Evolutionary conservation across 441 rosid genomes (phyloP), one percentile per base, ranked within the genome.

Genomic region (Jatropha multifida): DNA sequence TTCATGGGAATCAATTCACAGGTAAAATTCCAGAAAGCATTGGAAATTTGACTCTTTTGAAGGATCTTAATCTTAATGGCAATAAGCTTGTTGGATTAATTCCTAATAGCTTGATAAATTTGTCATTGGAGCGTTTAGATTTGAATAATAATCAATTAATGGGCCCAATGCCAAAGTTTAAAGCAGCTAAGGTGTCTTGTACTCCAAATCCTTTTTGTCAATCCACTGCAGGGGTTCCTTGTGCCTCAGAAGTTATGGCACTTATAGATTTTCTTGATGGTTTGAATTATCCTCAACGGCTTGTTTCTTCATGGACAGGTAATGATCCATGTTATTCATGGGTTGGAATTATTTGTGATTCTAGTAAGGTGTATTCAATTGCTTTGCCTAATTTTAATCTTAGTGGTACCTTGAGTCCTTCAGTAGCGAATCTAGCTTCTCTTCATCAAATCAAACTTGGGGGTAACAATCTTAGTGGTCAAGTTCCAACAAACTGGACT

Each of bases 1-100:
- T 91, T 55, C 96, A 91, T 65, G 93, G 96, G 75, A 91, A 91
- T 62, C 82, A 81, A 69, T 91, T 91, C 85, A 81, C 90, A 18
- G 96, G 96, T 18, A 62, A 77, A 59, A 91, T 91, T 72, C 96
- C 96, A 4, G 83, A 72, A 46, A 86, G 80, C 69, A 83, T 88
- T 38, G 90, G 90, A 69, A 85, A 83, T 76, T 77, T 89, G 80
- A 77, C 72, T 78, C 68, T 72, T 37, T 85, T 91, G 77, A 88
- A 83, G 80, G 86, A 87, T 83, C 87, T 91, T 55, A 84, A 89
- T 83, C 86, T 89, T 20, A 91, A 91, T 74, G 61, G 79, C 42
- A 91, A 91, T 59, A 69, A 78, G 46, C 82, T 91, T 74, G 89
- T 85, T 77, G 96, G 96, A 62, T 49, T 86, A 54, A 75, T 91